phyloP scores from a whole-genome alignment of 371 early-diverging fungal species.

The Mortierella sp. region DNA sequence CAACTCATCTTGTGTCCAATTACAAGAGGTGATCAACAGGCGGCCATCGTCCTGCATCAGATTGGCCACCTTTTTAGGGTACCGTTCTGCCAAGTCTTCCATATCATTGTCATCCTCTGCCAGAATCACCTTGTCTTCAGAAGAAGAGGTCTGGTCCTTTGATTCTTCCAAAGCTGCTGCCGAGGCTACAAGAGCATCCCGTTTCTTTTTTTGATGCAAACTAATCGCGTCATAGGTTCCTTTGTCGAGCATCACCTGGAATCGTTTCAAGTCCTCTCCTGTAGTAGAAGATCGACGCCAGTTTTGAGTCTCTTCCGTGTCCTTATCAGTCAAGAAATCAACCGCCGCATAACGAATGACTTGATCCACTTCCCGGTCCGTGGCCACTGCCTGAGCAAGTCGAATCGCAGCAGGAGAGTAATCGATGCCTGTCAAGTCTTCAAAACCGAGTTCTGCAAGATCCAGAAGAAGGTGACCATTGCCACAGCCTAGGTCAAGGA shows the following conservation, averaged over 20 bases:
- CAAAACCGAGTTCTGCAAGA: slow-evolving; percentile 74
- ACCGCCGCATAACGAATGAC: slow-evolving; percentile 65
- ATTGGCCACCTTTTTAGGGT: slow-evolving; percentile 48
- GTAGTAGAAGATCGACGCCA: not conserved
- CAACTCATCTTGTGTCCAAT: slow-evolving; percentile 92
- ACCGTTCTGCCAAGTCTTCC: slow-evolving; percentile 51
- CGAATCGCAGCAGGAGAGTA: slow-evolving; percentile 83
- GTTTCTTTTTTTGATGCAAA: slow-evolving; percentile 64
- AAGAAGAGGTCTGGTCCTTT: slow-evolving; percentile 1
- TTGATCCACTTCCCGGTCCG: slow-evolving; percentile 54
- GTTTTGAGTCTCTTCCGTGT: slow-evolving; percentile 51
- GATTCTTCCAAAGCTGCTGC: slow-evolving; percentile 53
- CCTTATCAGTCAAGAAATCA: slow-evolving; percentile 68
- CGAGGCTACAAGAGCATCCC: slow-evolving; percentile 53
- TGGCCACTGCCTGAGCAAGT: slow-evolving; percentile 69
- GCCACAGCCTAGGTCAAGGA: slow-evolving; percentile 92
- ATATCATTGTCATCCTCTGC: slow-evolving; percentile 45
- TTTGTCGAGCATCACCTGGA: slow-evolving; percentile 85
- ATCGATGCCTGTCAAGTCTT: slow-evolving; percentile 83
- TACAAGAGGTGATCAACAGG: slow-evolving; percentile 91
- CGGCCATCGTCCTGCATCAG: slow-evolving; percentile 63
- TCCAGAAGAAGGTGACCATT: slow-evolving; percentile 90
- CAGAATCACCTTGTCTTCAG: slow-evolving; percentile 15
- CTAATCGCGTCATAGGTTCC: slow-evolving; percentile 95
- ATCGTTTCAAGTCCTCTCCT: slow-evolving; percentile 48